Base-by-base conservation (phyloP, 495 filamentous ascomycete genomes). In the Hypoxylon lenormandii region DNA sequence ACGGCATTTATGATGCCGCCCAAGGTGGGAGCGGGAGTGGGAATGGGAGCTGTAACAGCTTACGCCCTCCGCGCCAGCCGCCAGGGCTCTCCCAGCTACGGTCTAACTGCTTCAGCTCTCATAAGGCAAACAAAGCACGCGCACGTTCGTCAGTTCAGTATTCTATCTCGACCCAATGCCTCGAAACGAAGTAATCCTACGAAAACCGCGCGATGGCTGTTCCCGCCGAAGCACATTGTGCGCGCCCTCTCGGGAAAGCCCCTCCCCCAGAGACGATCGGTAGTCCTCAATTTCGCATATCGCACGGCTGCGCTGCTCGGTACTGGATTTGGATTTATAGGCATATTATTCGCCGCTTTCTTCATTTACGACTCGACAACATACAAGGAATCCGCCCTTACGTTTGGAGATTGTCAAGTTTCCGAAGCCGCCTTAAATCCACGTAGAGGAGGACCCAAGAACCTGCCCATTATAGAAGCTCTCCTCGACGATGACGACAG, bases 301-400 rank as follows among this genome's bases (percentile, higher is more conserved):
- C 80, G 85, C 53, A 79, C 78, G 19, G 82, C 82, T 0, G 82
- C 85, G 2, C 77, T 78, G 64, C 54, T 87, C 21, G 85, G 85
- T 22, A 80, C 77, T 12, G 81, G 84, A 1, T 66, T 84, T 22
- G 73, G 77, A 0, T 74, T 86, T 37, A 4, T 86, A 7, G 79
- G 80, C 45, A 55, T 74, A 11, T 76, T 84, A 18, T 84, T 98
- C 2, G 73, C 92, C 23, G 91, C 84, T 11, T 97, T 99, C 83
- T 98, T 99, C 80, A 70, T 95, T 70, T 99, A 97, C 79, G 96
- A 99, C 83, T 89, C 92, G 13, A 91, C 87, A 47, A 98, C 96
- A 10, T 98, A 98, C 78, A 87, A 87, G 45, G 88, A 91, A 61
- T 80, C 86, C 48, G 78, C 85, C 0, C 26, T 72, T 15, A 84